Evolutionary conservation across 1,284 basidiomycete species (phyloP).

Genomic region (Boletus mariae): DNA sequence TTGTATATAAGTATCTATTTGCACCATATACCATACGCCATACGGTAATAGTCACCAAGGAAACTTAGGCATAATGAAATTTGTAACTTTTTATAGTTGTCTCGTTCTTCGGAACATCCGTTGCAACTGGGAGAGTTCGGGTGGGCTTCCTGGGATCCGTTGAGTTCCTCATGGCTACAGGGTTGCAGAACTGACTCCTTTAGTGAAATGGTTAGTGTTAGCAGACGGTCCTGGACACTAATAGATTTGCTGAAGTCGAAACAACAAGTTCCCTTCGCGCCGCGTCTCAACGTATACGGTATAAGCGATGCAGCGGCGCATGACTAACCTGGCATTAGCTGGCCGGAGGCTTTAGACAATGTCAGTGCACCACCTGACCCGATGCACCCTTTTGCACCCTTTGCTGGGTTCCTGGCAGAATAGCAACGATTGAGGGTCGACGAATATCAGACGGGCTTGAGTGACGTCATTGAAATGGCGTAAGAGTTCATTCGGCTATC

Average conservation of each 20-base stretch:
- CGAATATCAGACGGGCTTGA: no score
- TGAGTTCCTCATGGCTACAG: not conserved
- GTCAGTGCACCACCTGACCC: not conserved
- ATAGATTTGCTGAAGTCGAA: no score
- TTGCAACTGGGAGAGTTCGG: not conserved
- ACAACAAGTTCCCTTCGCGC: not conserved
- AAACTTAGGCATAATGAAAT: not conserved
- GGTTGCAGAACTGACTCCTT: no score
- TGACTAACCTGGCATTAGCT: not conserved
- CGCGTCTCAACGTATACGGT: no score
- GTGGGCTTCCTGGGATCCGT: not conserved
- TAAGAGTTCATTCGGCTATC: no score
- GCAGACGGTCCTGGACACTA: no score
- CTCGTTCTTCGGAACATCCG: not conserved
- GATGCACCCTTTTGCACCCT: not conserved
- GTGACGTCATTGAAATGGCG: no score
- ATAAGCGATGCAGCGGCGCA: no score
- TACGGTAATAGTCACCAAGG: not conserved
- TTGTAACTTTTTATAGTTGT: not conserved
- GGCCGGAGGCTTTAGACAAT: not conserved
- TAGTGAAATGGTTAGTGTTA: no score
- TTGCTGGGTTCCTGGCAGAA: not conserved
- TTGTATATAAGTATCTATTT: not conserved
- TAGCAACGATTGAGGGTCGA: no score
- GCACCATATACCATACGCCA: not conserved